Evolutionary conservation across 345 rosid species (phyloP).

Genomic region (Hirschfeldia incana): DNA sequence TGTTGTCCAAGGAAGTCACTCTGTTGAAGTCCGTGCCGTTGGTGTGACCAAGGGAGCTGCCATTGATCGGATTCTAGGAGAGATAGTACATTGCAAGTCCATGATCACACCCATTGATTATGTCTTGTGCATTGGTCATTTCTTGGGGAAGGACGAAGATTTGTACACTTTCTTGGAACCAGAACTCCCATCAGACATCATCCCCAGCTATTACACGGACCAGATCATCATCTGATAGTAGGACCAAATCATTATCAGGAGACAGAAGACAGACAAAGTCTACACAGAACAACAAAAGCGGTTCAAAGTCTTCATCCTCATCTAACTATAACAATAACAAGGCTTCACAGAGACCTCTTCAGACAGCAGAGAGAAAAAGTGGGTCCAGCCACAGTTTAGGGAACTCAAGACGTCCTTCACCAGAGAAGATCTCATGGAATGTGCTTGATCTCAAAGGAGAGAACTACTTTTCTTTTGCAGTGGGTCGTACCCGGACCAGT

Average conservation of each 20-base stretch:
- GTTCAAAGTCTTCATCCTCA: constrained; percentile 56
- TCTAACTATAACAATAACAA: constrained; percentile 42
- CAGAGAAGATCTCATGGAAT: constrained; percentile 86
- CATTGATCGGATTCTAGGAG: constrained; percentile 92
- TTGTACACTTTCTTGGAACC: constrained; percentile 97
- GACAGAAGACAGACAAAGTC: constrained; percentile 62
- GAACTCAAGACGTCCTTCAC: constrained; percentile 53
- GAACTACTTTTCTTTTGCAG: constrained; percentile 95
- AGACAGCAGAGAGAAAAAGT: constrained; percentile 49
- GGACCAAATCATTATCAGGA: constrained; percentile 48
- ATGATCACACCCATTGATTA: constrained; percentile 91
- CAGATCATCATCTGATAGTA: constrained; percentile 65
- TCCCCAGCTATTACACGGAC: constrained; percentile 50
- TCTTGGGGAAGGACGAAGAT: constrained; percentile 99
- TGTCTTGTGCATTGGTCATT: constrained; percentile 94
- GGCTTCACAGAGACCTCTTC: constrained; percentile 52
- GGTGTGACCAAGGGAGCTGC: constrained; percentile 99
- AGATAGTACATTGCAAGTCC: constrained; percentile 90
- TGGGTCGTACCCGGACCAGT: constrained; percentile 75
- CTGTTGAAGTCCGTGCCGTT: constrained; percentile 96
- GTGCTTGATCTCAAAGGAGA: constrained; percentile 98
- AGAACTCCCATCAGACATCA: constrained; percentile 71
- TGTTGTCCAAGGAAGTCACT: constrained; percentile 96
- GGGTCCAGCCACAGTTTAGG: constrained; percentile 45
- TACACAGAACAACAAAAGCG: constrained; percentile 52